A percentile compares a stretch with the other conserved stretches of the same genome.
phyloP scores from a whole-genome alignment of 176 grass and related monocot genomes.

The Echinochloa phyllopogon region DNA sequence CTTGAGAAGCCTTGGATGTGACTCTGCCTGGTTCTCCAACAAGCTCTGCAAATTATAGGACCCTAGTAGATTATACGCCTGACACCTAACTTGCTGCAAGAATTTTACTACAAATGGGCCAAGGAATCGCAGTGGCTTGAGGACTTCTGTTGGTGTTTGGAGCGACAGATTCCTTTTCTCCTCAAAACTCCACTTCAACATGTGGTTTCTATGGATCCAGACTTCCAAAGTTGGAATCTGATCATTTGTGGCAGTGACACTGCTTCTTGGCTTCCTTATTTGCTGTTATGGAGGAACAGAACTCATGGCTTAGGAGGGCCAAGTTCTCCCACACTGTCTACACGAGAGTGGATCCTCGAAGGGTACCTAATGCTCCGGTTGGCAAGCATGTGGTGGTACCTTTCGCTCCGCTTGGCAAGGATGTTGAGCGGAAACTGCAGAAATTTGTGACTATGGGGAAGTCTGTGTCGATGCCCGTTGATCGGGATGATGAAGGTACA shows the following conservation, averaged over 20 bases:
- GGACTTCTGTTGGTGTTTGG: slow-evolving; percentile 10
- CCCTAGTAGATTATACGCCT: background rate
- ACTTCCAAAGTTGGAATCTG: slow-evolving; percentile 52
- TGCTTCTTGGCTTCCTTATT: slow-evolving; percentile 11
- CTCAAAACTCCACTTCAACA: slow-evolving; percentile 41
- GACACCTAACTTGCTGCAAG: background rate
- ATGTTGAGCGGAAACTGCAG: slow-evolving; percentile 45
- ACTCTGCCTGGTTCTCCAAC: background rate
- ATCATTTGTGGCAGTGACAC: background rate
- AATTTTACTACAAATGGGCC: slow-evolving; percentile 42
- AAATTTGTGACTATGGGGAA: slow-evolving; percentile 25
- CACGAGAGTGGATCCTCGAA: slow-evolving; percentile 32
- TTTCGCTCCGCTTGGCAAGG: slow-evolving; percentile 30
- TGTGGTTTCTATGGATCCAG: slow-evolving; percentile 44
- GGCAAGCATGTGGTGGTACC: slow-evolving; percentile 34
- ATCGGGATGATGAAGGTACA: slow-evolving; percentile 37
- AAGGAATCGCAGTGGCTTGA: slow-evolving; percentile 6
- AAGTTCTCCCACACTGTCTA: slow-evolving; percentile 61
- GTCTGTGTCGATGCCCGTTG: slow-evolving; percentile 44
- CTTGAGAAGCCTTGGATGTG: background rate
- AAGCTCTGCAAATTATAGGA: slow-evolving; percentile 1
- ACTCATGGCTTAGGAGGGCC: slow-evolving; percentile 63
- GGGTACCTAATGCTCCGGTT: slow-evolving; percentile 20
- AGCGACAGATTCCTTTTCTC: slow-evolving; percentile 18
- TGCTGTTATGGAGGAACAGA: slow-evolving; percentile 53